A percentile compares a stretch with the other conserved stretches of the same genome.
phyloP scores from a whole-genome alignment of 225 moss, liverwort and hornwort genomes.

The Pleurozium schreberi region DNA sequence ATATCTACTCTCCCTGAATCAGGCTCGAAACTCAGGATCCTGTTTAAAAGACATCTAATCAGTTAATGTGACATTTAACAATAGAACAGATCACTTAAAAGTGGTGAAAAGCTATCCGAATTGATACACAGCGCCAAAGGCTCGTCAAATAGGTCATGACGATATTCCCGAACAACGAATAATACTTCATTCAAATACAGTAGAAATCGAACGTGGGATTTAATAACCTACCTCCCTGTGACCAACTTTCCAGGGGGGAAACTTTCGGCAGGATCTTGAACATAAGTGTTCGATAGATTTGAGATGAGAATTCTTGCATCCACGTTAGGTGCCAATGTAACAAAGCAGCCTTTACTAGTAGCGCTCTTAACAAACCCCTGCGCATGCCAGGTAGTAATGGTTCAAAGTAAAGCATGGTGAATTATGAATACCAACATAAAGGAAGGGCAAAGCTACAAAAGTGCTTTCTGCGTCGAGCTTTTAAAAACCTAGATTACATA shows the following conservation, averaged over 20 bases:
- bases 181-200: neutral
- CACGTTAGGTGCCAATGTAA: conserved; percentile 60
- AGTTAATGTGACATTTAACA: neutral
- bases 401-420: neutral
- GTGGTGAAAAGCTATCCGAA: neutral
- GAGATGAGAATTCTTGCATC: conserved; percentile 76
- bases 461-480: neutral
- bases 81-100: neutral
- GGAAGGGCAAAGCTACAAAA: neutral
- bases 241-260: conserved; percentile 85
- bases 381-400: neutral
- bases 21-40: conserved; percentile 46
- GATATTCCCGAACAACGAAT: neutral
- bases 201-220: neutral
- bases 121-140: neutral
- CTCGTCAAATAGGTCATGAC: neutral
- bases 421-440: neutral
- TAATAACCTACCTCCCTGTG: conserved; percentile 52
- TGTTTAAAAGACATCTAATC: neutral
- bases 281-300: conserved; percentile 60
- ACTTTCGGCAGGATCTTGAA: conserved; percentile 52
- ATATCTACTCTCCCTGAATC: conserved; percentile 70
- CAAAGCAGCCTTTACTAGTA: conserved; percentile 72
- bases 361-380: conserved; percentile 76
- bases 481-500: neutral